These are phyloP conservation scores for Vaccinium myrtillus DNA, from an alignment of 148 eudicot genomes.

Conservation along the genomic window DNA sequence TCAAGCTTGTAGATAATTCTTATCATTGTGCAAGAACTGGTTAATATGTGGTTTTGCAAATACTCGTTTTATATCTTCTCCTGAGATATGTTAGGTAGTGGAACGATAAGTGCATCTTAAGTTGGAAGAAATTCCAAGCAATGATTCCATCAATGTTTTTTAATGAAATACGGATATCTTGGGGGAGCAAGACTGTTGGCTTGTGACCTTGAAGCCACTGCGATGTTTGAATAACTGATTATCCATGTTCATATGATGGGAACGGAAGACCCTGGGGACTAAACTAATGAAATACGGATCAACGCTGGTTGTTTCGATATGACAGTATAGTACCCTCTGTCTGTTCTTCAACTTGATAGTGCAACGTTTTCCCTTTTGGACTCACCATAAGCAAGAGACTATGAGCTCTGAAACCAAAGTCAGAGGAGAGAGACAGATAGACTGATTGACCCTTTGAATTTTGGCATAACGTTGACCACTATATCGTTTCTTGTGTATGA, in stretches of 20 bases:
- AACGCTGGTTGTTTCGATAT: too few relatives aligned
- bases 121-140: neutral
- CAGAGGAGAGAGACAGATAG: neutral
- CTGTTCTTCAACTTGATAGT: neutral
- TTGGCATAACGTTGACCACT: neutral
- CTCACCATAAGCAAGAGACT: neutral
- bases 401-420: neutral
- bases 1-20: neutral
- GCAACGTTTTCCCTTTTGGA: neutral
- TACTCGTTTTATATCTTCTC: neutral
- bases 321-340: neutral
- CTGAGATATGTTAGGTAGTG: neutral
- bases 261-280: too few relatives aligned
- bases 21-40: neutral
- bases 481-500: neutral
- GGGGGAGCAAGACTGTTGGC: neutral
- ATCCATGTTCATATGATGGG: neutral
- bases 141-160: neutral
- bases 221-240: neutral
- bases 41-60: neutral
- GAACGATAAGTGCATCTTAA: neutral
- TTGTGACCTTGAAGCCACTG: neutral
- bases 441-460: neutral
- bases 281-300: too few relatives aligned
- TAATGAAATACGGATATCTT: neutral